Evolutionary conservation across 441 rosid species (phyloP), one percentile per base, ranked within the genome.

Genomic region (Mallotus repandus): DNA sequence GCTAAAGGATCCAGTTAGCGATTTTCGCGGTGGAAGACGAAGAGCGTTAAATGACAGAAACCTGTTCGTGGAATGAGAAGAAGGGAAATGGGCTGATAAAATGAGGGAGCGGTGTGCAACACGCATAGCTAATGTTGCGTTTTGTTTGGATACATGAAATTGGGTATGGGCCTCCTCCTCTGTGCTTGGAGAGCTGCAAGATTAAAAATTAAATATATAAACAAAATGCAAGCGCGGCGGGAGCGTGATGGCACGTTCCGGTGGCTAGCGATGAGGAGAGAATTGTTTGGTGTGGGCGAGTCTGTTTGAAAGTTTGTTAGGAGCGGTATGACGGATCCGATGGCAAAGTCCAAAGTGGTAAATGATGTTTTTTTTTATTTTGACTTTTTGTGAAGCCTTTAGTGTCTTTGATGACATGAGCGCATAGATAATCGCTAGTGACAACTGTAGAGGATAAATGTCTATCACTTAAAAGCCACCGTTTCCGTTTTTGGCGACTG

Each of bases 181-280:
- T 9, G 7, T 29, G 32, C 56, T 32, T 10, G 13, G 9, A 53
- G 35, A 13, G 9, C 21, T 11, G 63, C 0, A 12, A 14, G 32
- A 2, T 29, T 25, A 29, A 29, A 29, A 29, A 29, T 29, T 29
- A 2, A 29, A 29, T 29, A 29, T 1, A 29, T 29, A 29, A 29
- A 29, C 0, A 11, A 48, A 32, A 15, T 63, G 35, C 16, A 68
- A 59, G 16, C 67, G 76, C 25, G 21, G 48, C 15, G 3, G 76
- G 77, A 66, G 82, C 43, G 80, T 83, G 86, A 0, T 1, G 0
- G n/a, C 71, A 81, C 84, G 88, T 77, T 55, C 76, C 29, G n/a
- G n/a, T 21, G 13, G 3, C 1, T 15, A 5, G 21, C 7, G 13
- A 7, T 18, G 13, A 10, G 18, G 4, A 3, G 9, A 8, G 14